phyloP scores from a whole-genome alignment of 805 yeast genomes.

The Kodamaea neixiangensis region DNA sequence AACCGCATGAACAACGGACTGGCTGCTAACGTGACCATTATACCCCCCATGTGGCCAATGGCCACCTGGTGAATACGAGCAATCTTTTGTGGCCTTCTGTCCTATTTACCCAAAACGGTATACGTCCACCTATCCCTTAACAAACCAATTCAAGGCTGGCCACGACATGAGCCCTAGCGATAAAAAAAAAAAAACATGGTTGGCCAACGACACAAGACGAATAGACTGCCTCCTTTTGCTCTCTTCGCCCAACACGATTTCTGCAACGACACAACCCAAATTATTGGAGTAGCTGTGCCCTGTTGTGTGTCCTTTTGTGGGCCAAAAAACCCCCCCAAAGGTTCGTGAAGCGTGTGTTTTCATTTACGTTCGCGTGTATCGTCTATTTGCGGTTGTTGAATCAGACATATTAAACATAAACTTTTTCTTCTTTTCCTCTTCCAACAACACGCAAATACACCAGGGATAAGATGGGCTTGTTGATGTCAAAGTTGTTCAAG shows the following conservation, averaged over 20 bases:
- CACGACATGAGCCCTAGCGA: neutral
- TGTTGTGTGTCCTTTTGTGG: neutral
- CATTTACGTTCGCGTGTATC: constrained; percentile 2
- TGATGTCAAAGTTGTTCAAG: constrained; percentile 44
- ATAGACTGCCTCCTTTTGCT: neutral
- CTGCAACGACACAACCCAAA: neutral
- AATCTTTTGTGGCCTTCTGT: neutral
- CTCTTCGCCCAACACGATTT: constrained; percentile 1
- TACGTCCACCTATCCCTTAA: neutral
- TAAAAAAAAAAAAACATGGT: neutral
- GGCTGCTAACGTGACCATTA: neutral
- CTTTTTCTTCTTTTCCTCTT: constrained; percentile 3
- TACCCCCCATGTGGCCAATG: neutral
- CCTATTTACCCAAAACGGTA: neutral
- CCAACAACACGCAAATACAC: neutral
- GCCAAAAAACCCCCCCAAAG: neutral
- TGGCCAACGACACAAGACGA: neutral
- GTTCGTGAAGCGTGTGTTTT: constrained; percentile 1
- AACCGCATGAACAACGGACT: neutral
- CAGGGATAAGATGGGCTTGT: constrained; percentile 9
- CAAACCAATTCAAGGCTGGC: neutral
- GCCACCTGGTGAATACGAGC: neutral
- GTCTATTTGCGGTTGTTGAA: constrained; percentile 1
- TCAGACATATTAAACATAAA: constrained; percentile 3
- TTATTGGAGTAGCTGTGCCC: neutral